Evolutionary conservation across 1,284 basidiomycete species (phyloP).

Genomic region (Ustilago cynodontis): DNA sequence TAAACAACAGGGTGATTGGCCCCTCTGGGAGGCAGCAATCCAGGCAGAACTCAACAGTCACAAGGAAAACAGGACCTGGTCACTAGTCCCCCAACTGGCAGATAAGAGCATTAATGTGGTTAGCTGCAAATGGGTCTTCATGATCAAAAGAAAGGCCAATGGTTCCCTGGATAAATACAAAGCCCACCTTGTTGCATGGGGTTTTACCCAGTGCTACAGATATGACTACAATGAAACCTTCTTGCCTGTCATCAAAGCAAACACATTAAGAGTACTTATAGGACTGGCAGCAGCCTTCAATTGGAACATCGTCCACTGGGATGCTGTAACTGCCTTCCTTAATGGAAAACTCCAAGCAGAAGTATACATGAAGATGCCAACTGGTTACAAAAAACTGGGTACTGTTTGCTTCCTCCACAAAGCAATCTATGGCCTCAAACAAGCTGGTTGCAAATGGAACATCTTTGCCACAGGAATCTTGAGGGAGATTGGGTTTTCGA

Average conservation of each 20-base stretch:
- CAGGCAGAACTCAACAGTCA: neutral
- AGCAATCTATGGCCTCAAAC: no score
- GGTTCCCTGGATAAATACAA: neutral
- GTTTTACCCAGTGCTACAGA: neutral
- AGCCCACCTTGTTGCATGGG: neutral
- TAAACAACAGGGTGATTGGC: no score
- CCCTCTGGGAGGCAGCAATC: neutral
- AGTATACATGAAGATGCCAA: no score
- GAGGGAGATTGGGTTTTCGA: no score
- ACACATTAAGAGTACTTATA: neutral
- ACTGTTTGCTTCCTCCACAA: no score
- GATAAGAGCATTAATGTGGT: neutral
- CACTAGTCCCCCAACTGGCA: neutral
- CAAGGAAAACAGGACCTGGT: neutral
- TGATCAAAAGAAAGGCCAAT: neutral
- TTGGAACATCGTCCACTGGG: no score
- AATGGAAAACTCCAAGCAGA: no score
- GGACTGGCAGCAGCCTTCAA: neutral
- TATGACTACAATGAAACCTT: neutral
- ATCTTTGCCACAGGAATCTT: no score
- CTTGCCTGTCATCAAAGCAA: fast-evolving
- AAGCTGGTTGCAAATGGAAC: no score
- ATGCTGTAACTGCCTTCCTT: no score
- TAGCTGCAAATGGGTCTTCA: neutral
- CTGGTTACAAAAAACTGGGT: no score